These are phyloP conservation scores for Aspergillus arachidicola DNA, from an alignment of 2,329 filamentous ascomycete genomes.

Conservation along the genomic window DNA sequence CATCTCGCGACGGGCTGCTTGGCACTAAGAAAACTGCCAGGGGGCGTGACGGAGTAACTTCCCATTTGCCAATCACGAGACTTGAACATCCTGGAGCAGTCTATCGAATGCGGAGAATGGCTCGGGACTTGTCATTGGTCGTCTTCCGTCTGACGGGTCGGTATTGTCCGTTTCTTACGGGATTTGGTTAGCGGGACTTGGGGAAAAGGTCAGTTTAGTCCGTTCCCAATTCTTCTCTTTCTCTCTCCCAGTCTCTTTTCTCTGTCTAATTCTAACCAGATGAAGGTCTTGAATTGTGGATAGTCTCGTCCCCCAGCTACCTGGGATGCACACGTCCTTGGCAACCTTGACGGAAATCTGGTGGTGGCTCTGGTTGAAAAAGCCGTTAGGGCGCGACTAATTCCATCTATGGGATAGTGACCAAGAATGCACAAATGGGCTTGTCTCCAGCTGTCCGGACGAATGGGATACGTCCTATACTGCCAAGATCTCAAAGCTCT, in stretches of 20 bases:
- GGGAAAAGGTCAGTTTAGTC: constrained; percentile 8
- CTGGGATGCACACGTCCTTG: not conserved
- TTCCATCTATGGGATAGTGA: not conserved
- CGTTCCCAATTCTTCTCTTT: not conserved
- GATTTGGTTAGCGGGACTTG: constrained; percentile 5
- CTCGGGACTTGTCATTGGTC: constrained; percentile 9
- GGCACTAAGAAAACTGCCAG: constrained; percentile 10
- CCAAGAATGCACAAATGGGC: not conserved
- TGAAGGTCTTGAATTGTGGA: not conserved
- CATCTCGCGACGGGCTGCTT: constrained; percentile 27
- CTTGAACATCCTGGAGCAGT: constrained; percentile 6
- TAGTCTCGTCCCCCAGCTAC: not conserved
- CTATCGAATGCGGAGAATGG: constrained; percentile 22
- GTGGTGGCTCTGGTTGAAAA: not conserved
- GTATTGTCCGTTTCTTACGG: constrained; percentile 11
- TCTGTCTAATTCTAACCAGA: not conserved
- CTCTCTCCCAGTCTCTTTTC: not conserved
- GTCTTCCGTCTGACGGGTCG: constrained; percentile 4
- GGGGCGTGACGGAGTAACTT: constrained; percentile 2
- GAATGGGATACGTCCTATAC: not conserved
- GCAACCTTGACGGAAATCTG: not conserved
- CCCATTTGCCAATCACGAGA: constrained; percentile 9
- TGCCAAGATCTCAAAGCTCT: not conserved
- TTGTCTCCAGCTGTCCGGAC: constrained; percentile 1
- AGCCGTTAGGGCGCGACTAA: not conserved